Evolutionary conservation across 148 eudicot species (phyloP).

Genomic region (Pouteria glomerata): DNA sequence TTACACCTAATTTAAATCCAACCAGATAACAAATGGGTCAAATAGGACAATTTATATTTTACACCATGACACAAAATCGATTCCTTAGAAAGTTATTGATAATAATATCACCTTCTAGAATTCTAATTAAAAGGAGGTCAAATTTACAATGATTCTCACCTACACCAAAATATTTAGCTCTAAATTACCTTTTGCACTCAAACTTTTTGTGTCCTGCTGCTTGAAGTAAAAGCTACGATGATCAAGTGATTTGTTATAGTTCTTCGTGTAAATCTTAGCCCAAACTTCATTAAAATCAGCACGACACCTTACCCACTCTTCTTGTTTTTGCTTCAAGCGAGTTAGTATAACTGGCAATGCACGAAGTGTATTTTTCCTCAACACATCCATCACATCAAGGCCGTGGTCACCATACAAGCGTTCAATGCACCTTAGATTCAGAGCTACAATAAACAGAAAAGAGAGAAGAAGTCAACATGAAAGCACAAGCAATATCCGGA

Average conservation of each 20-base stretch:
- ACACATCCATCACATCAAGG: slow-evolving; percentile 70
- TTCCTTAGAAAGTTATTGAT: not conserved
- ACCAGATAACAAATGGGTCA: not conserved
- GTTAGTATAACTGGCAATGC: slow-evolving; percentile 68
- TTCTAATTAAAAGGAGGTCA: not conserved
- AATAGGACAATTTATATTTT: no score
- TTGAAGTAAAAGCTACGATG: slow-evolving; percentile 93
- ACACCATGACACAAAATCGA: not conserved
- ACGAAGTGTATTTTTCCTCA: slow-evolving; percentile 58
- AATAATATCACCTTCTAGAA: no score
- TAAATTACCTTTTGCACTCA: slow-evolving; percentile 75
- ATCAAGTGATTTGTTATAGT: slow-evolving; percentile 88
- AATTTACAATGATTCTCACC: not conserved
- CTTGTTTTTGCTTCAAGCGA: slow-evolving; percentile 85
- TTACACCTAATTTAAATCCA: not conserved
- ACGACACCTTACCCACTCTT: slow-evolving; percentile 88
- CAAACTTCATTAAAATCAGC: slow-evolving; percentile 81
- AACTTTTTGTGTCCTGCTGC: slow-evolving; percentile 85
- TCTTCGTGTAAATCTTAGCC: slow-evolving; percentile 77
- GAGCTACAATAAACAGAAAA: slow-evolving; percentile 39
- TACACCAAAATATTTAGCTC: not conserved
- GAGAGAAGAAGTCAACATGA: slow-evolving; percentile 11
- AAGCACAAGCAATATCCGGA: not conserved
- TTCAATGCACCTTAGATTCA: slow-evolving; percentile 86
- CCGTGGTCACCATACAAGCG: slow-evolving; percentile 88